Conservation (phyloP, 2,329 filamentous ascomycete species). For the Rhynchosporium graminicola region DNA sequence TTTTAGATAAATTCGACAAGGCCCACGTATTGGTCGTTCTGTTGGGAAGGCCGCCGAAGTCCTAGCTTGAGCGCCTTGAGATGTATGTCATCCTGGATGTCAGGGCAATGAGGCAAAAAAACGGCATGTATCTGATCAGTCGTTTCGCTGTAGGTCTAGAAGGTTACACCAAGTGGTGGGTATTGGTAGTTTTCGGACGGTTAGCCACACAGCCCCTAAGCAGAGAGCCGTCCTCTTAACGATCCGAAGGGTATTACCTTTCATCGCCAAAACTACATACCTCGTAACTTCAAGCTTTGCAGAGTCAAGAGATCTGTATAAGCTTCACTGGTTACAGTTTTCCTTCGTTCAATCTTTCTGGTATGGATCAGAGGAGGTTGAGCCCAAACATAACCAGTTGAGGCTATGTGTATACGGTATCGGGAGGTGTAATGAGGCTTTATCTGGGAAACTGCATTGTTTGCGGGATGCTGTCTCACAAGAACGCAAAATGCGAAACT, state of each 20-base stretch:
- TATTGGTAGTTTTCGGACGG: not conserved
- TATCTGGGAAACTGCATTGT: not conserved
- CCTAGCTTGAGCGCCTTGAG: not conserved
- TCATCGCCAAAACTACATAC: too few relatives aligned
- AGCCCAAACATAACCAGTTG: not conserved
- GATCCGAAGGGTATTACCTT: not conserved
- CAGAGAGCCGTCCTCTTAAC: not conserved
- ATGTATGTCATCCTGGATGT: not conserved
- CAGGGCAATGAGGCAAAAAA: not conserved
- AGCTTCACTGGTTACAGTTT: too few relatives aligned
- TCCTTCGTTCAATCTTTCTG: too few relatives aligned
- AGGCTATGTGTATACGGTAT: not conserved
- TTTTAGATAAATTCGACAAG: not conserved
- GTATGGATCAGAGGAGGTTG: too few relatives aligned
- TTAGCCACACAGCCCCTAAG: not conserved
- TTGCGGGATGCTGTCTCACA: conserved; percentile 8
- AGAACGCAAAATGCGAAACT: not conserved
- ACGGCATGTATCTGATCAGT: not conserved
- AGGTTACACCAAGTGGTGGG: not conserved
- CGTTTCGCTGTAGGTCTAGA: not conserved
- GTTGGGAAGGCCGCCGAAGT: not conserved
- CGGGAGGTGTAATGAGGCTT: not conserved
- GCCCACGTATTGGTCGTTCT: not conserved
- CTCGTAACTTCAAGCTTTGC: not conserved
- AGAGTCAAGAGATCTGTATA: too few relatives aligned